Base-by-base conservation (phyloP, 2,329 filamentous ascomycete species). In the Oidium heveae region DNA sequence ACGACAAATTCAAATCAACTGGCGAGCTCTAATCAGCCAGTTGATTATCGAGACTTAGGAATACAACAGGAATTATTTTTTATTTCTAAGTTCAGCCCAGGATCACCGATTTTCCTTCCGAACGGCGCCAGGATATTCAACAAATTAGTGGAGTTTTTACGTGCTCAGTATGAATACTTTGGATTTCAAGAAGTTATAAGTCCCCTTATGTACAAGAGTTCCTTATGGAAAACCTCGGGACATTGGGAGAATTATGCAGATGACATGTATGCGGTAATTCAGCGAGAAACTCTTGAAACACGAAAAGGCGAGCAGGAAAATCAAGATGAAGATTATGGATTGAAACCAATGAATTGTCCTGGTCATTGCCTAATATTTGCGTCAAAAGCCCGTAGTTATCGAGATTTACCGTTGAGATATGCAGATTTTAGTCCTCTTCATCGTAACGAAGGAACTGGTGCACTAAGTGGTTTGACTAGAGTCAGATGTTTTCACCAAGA, bases 161-260 rank as follows among this genome's bases (percentile, higher is more conserved):
- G 86, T 58, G 80, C 80, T 56, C 86, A 94, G 64, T 94, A 94
- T 63, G 76, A 82, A 28, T 76, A 80, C 59, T 91, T 89, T 67
- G 86, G 86, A 57, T 93, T 89, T 65, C 75, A 87, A 60, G 86
- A 94, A 66, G 86, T 94, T 59, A 80, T 94, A 61, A 91, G 86
- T 8, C 86, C 87, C 1, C 91, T 80, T 52, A 91, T 94, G 63
- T 94, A 91, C 72, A 94, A 93, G 64, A 85, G 84, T 66, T 80
- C 83, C 6, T 69, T 94, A 33, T 94, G 86, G 87, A 79, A 84
- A 62, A 81, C 80, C 60, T 91, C 85, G 0, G 86, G 86, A 1
- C 86, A 94, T 61, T 79, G 88, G 72, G 80, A 89, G 55, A 93
- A 93, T 66, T 94, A 93, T 68, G 81, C 84, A 56, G 82, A 93